A percentile compares a stretch with the other conserved stretches of the same genome.
Conservation (phyloP, 2,329 filamentous ascomycete species). For the Sclerotinia minor region DNA sequence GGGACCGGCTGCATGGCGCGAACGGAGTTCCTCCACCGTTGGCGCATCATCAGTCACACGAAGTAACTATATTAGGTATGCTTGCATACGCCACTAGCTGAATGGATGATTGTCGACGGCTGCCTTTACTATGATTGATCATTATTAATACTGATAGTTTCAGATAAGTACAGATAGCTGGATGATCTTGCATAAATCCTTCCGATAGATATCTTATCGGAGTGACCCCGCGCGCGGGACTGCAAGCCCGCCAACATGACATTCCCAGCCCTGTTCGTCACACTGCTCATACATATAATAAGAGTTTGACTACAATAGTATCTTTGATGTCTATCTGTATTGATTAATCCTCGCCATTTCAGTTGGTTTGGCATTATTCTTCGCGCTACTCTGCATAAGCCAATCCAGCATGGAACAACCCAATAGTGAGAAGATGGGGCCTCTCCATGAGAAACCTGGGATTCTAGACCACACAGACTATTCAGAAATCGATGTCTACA, state of each 20-base stretch:
- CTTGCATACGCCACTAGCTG: slow-evolving; percentile 14
- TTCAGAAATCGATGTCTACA: slow-evolving; percentile 26
- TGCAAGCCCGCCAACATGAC: slow-evolving; percentile 20
- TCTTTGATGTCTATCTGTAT: background rate
- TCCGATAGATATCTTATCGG: slow-evolving; percentile 22
- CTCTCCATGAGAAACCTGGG: slow-evolving; percentile 12
- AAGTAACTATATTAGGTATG: slow-evolving; percentile 3
- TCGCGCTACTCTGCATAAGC: background rate
- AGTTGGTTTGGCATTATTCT: background rate
- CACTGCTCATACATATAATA: slow-evolving; percentile 9
- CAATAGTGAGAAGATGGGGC: slow-evolving; percentile 20
- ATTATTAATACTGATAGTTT: background rate
- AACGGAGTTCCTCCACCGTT: slow-evolving; percentile 21
- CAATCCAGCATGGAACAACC: slow-evolving; percentile 17
- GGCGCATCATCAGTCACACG: slow-evolving; percentile 14
- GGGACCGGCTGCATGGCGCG: background rate
- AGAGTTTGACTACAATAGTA: background rate
- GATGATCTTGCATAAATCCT: background rate
- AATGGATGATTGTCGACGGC: background rate
- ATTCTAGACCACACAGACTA: slow-evolving; percentile 6
- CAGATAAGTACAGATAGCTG: slow-evolving; percentile 13
- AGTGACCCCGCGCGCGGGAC: slow-evolving; percentile 22
- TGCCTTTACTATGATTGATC: background rate
- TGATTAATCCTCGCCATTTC: background rate
- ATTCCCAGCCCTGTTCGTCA: background rate